Conservation (phyloP, 768 basidiomycete genomes). For the Kwoniella dejecticola region DNA sequence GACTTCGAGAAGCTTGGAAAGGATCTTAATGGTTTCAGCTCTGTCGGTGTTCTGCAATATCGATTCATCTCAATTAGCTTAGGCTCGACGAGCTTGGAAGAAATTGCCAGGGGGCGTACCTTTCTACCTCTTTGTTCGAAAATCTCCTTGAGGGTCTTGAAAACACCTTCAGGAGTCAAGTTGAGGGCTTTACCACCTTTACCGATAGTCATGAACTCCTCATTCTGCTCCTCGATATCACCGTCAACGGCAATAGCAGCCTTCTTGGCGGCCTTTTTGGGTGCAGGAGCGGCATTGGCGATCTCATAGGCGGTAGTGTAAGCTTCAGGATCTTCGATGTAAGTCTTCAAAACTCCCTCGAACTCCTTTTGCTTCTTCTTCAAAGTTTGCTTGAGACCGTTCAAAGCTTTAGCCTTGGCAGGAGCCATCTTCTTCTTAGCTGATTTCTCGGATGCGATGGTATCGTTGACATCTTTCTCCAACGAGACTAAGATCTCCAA, state of each 20-base stretch:
- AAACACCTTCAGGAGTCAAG: slow-evolving; percentile 72
- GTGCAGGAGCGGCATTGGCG: slow-evolving; percentile 51
- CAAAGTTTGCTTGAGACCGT: slow-evolving; percentile 96
- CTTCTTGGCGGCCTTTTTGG: slow-evolving; percentile 58
- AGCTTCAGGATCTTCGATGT: slow-evolving; percentile 83
- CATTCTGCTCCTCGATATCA: slow-evolving; percentile 57
- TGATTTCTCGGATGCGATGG: slow-evolving; percentile 82
- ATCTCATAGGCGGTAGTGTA: slow-evolving; percentile 74
- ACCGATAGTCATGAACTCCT: slow-evolving; percentile 86
- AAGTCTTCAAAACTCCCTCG: slow-evolving; percentile 76
- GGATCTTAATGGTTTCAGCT: slow-evolving; percentile 85
- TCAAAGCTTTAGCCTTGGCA: slow-evolving; percentile 87
- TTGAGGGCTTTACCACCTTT: slow-evolving; percentile 82
- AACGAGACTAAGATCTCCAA: slow-evolving; percentile 60
- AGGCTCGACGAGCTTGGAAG: too few relatives aligned
- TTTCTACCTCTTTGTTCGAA: slow-evolving; percentile 96
- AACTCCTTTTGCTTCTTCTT: slow-evolving; percentile 88
- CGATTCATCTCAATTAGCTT: too few relatives aligned
- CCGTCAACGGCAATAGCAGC: slow-evolving; percentile 53
- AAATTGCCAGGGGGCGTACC: slow-evolving; percentile 59
- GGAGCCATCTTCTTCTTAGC: slow-evolving; percentile 95
- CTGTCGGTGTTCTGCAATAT: slow-evolving; percentile 95
- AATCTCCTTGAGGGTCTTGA: slow-evolving; percentile 86
- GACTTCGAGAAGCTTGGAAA: slow-evolving; percentile 82
- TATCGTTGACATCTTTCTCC: slow-evolving; percentile 71